These are phyloP conservation scores for Calocera viscosa DNA, from an alignment of 768 basidiomycete genomes.

Conservation along the genomic window DNA sequence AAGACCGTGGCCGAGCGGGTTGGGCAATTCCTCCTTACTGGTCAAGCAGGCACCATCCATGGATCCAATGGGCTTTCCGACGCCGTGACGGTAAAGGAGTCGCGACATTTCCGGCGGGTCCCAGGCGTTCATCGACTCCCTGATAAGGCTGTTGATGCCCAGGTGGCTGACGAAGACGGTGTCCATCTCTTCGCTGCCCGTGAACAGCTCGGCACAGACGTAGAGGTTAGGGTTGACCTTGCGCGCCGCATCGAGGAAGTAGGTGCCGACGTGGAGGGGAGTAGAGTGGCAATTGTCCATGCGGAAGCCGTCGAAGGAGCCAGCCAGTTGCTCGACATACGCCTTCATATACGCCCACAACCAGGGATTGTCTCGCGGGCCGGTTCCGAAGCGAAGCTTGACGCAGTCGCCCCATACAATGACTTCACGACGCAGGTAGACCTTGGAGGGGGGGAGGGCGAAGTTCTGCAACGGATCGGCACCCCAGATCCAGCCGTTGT, in stretches of 20 bases:
- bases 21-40: constrained; percentile 57
- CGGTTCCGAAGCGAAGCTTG: constrained; percentile 84
- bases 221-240: constrained; percentile 86
- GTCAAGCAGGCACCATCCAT: constrained; percentile 87
- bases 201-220: constrained; percentile 93
- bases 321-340: constrained; percentile 72
- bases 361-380: constrained; percentile 77
- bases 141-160: constrained; percentile 84
- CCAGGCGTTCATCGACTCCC: constrained; percentile 86
- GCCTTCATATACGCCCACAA: constrained; percentile 82
- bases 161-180: constrained; percentile 78
- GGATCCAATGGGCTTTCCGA: constrained; percentile 91
- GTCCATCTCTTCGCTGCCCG: constrained; percentile 90
- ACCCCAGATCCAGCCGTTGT: constrained; percentile 99
- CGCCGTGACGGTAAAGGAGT: constrained; percentile 75
- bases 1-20: constrained; percentile 74
- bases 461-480: constrained; percentile 93
- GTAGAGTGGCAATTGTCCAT: constrained; percentile 99
- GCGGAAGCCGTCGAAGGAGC: constrained; percentile 85
- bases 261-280: constrained; percentile 89
- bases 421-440: constrained; percentile 89
- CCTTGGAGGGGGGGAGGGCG: constrained; percentile 80
- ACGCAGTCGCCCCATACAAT: constrained; percentile 98
- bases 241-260: constrained; percentile 82
- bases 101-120: constrained; percentile 86